Base-by-base conservation (phyloP, 129 eudicot species). In the Escallonia herrerae region DNA sequence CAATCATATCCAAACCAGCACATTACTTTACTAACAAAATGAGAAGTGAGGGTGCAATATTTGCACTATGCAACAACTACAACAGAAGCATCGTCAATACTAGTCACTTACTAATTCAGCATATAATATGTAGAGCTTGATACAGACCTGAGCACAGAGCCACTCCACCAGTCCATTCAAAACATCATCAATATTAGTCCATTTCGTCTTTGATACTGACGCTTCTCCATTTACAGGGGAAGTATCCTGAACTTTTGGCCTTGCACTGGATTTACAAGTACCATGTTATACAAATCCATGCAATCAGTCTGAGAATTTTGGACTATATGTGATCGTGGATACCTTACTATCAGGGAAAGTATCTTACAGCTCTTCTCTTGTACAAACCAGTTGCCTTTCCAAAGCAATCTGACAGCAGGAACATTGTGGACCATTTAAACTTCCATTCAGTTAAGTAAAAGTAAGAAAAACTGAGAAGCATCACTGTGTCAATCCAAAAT, bases 291-390 rank as follows among this genome's bases (percentile, higher is more conserved):
- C 2, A 15, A 5, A 14, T 53, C 5, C 43, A 62, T 43, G 9
- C 8, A 12, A 4, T 15, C 8, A 50, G 15, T 70, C 70, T 11
- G 43, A 71, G 22, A n/a, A 62, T 15, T 48, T 40, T 37, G 52
- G 40, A 47, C 62, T 45, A 46, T 55, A 4, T n/a, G 67, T 51
- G 45, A 54, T 43, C 48, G 60, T 76, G 43, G 52, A 53, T 80
- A 93, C 99, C 95, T 89, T 73, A 86, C 82, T 66, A 89, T 76
- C 80, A 75, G 60, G 55, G 99, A 80, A 47, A 93, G 95, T 77
- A 93, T 89, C 91, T 89, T 93, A 58, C 90, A 93, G 85, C 95
- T 79, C 85, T 89, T 88, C 80, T 93, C 96, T 80, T 93, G 96
- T 63, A 86, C 76, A 71, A 93, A 93, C 99, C 96, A 89, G 75